Base-by-base conservation (phyloP, 169 alveolate genomes). In the Perkinsus chesapeaki region DNA sequence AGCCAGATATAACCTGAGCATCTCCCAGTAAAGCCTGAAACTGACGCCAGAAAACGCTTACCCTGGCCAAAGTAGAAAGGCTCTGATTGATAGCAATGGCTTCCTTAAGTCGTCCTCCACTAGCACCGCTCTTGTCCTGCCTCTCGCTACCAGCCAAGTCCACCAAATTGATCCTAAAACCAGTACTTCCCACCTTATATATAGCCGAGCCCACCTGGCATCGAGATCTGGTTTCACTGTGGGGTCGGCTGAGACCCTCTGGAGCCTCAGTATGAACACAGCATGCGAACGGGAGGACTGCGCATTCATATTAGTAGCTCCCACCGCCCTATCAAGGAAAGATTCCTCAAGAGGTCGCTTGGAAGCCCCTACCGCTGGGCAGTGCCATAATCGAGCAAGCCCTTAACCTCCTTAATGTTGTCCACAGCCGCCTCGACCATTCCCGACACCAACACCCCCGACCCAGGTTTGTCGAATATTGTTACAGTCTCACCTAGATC, bases 131-230 rank as follows among this genome's bases (percentile, higher is more conserved):
- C 39, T 96, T 95, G 60, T 96, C 95, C 0, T 96, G 95, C 93
- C 98, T 96, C 92, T 98, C 99, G 93, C 97, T 95, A 7, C 99
- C 99, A 0, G 99, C 99, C 72, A 98, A 93, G 95, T 98, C 99
- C 82, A 60, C 82, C 82, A 60, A 16, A 34, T 60, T 60, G 82
- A 60, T 60, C 23, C 82, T 60, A 34, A 60, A 0, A 60, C 31
- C 27, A 19, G 9, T 19, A 47, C 27, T 10, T 9, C 82, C 82
- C 1, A 98, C 96, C 36, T 97, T 92, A 93, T 96, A 97, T 92
- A 97, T 94, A 37, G 96, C 96, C 23, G 95, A 48, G 31, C 92
- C 73, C 94, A 92, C 90, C 94, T 94, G 31, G 93, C 92, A 60
- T 94, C 93, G 38, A 47, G 73, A 1, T 93, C 96, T 39, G 93